Conservation (phyloP, 208 protist species). For the Acanthamoeba sp. region DNA sequence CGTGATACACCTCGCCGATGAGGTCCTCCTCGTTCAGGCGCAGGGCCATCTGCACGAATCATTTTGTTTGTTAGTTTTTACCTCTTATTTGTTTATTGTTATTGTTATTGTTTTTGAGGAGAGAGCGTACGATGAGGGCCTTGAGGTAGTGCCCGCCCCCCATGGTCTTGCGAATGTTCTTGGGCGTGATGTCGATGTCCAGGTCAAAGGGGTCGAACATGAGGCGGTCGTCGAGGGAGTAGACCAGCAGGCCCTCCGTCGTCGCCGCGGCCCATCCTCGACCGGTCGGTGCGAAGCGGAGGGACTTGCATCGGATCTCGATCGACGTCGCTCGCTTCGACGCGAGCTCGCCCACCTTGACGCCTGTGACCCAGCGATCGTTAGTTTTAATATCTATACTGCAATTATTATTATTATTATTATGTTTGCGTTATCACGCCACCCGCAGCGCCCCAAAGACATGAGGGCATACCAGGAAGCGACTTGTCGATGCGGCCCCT, state of each 20-base stretch:
- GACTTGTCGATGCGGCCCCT: conserved; percentile 51
- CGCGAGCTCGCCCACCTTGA: conserved; percentile 75
- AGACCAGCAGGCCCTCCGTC: conserved; percentile 92
- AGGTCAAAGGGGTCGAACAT: conserved; percentile 92
- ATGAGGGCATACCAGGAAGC: background rate
- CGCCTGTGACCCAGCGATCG: too few relatives aligned
- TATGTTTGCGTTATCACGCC: too few relatives aligned
- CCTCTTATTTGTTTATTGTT: too few relatives aligned
- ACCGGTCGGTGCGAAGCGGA: conserved; percentile 90
- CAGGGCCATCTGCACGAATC: conserved; percentile 76
- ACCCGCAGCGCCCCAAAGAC: too few relatives aligned
- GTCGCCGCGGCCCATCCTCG: conserved; percentile 87
- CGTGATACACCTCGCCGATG: conserved; percentile 62
- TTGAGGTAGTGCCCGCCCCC: conserved; percentile 78
- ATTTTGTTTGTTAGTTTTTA: too few relatives aligned
- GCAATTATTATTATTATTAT: too few relatives aligned
- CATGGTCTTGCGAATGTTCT: conserved; percentile 73
- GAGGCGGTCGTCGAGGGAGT: conserved; percentile 89
- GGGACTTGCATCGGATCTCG: conserved; percentile 38
- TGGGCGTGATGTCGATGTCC: conserved; percentile 89
- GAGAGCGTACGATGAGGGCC: conserved; percentile 79
- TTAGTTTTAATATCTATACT: too few relatives aligned
- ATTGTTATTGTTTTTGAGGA: too few relatives aligned
- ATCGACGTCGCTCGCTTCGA: background rate
- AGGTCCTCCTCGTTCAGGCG: conserved; percentile 74